Percentiles rank a stretch among this genome's conserved stretches.
phyloP scores from a whole-genome alignment of 2,329 filamentous ascomycete species.

The Monosporascus sp. region DNA sequence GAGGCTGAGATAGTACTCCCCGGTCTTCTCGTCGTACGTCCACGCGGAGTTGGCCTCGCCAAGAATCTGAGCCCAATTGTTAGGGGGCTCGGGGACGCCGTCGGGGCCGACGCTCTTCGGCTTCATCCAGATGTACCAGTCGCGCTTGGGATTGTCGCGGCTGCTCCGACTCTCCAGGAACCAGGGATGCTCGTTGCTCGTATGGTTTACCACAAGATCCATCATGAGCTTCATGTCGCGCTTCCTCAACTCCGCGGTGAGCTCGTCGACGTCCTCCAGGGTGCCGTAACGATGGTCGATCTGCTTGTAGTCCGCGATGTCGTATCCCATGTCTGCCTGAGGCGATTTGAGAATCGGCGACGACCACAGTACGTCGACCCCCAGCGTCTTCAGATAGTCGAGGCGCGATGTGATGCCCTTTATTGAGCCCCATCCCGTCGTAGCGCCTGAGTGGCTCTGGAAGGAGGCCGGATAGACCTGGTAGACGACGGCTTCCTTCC shows the following conservation, averaged over 20 bases:
- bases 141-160: slow-evolving; percentile 56
- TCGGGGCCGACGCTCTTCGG: slow-evolving; percentile 46
- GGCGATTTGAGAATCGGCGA: slow-evolving; percentile 62
- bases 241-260: slow-evolving; percentile 55
- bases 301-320: slow-evolving; percentile 61
- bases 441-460: slow-evolving; percentile 49
- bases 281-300: slow-evolving; percentile 63
- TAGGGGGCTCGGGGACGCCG: slow-evolving; percentile 62
- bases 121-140: slow-evolving; percentile 61
- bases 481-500: slow-evolving; percentile 53
- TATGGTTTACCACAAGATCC: slow-evolving; percentile 75
- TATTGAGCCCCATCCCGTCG: slow-evolving; percentile 52
- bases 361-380: slow-evolving; percentile 61
- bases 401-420: slow-evolving; percentile 58
- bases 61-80: slow-evolving; percentile 67
- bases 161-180: slow-evolving; percentile 61
- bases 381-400: slow-evolving; percentile 55
- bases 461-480: slow-evolving; percentile 57
- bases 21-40: slow-evolving; percentile 66
- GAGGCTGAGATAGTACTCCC: slow-evolving; percentile 72
- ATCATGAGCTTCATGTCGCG: slow-evolving; percentile 66
- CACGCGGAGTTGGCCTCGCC: slow-evolving; percentile 54
- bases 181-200: slow-evolving; percentile 66
- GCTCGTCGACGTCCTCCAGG: slow-evolving; percentile 56
- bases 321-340: slow-evolving; percentile 65